Evolutionary conservation across 2,329 filamentous ascomycete species (phyloP).

Genomic region (Fusarium miscanthi): DNA sequence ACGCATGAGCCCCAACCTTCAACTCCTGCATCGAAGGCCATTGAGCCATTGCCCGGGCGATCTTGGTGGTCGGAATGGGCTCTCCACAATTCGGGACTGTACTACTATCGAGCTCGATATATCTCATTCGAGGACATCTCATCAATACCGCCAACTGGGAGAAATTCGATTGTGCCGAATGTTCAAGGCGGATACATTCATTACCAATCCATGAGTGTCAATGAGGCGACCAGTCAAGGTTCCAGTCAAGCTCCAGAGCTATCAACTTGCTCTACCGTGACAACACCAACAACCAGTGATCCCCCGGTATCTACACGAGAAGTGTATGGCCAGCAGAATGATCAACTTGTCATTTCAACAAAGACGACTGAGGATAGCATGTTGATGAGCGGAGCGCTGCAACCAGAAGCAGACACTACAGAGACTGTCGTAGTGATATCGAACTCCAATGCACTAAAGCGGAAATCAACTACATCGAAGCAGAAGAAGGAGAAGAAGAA

Average conservation of each 20-base stretch:
- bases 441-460: not conserved
- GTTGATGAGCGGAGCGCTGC: constrained; percentile 35
- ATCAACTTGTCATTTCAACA: constrained; percentile 14
- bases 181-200: constrained; percentile 36
- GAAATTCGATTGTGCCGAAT: constrained; percentile 37
- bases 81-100: constrained; percentile 18
- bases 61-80: constrained; percentile 37
- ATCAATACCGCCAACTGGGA: constrained; percentile 24
- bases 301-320: not conserved
- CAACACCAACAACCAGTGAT: constrained; percentile 11
- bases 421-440: constrained; percentile 19
- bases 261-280: constrained; percentile 20
- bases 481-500: constrained; percentile 40
- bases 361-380: not conserved
- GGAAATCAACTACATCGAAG: constrained; percentile 13
- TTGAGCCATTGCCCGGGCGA: not conserved
- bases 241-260: constrained; percentile 4
- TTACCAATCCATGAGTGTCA: constrained; percentile 37
- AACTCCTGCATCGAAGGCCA: constrained; percentile 4
- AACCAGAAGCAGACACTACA: not conserved
- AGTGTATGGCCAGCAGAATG: not conserved
- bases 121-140: constrained; percentile 31
- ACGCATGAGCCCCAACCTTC: constrained; percentile 6
- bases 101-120: constrained; percentile 41
- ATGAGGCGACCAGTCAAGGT: not conserved